Conservation (phyloP, 2,329 filamentous ascomycete species). For the Aspergillus glaucus region DNA sequence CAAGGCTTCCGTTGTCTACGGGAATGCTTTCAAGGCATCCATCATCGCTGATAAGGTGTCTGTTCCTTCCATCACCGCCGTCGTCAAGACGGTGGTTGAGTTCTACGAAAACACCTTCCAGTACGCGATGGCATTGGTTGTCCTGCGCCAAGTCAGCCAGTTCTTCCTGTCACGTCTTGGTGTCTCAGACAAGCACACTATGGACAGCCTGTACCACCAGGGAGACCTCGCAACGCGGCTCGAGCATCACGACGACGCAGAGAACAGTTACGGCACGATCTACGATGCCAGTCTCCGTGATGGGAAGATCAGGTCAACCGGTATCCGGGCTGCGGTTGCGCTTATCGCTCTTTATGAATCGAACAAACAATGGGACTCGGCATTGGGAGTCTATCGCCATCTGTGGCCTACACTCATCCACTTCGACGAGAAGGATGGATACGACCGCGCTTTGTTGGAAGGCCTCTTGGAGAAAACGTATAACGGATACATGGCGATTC, state of each 20-base stretch:
- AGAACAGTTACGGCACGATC: constrained; percentile 43
- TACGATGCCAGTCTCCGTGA: constrained; percentile 30
- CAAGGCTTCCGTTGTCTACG: constrained; percentile 24
- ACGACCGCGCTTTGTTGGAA: constrained; percentile 31
- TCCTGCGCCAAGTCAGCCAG: constrained; percentile 27
- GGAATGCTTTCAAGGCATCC: constrained; percentile 28
- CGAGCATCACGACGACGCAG: constrained; percentile 25
- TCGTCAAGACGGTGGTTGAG: constrained; percentile 30
- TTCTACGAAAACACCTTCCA: constrained; percentile 34
- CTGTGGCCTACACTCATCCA: constrained; percentile 45
- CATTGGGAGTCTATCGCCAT: constrained; percentile 41
- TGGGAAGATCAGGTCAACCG: constrained; percentile 30
- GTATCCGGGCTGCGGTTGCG: constrained; percentile 42
- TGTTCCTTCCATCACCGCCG: constrained; percentile 24
- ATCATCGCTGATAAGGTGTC: constrained; percentile 26
- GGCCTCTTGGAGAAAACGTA: constrained; percentile 43
- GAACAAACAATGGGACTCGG: constrained; percentile 40
- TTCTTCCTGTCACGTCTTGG: constrained; percentile 27
- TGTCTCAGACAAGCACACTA: constrained; percentile 38
- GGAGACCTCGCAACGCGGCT: constrained; percentile 43
- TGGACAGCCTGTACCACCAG: constrained; percentile 44
- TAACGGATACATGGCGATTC: constrained; percentile 43
- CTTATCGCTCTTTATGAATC: constrained; percentile 43
- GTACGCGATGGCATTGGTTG: constrained; percentile 24
- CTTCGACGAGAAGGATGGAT: constrained; percentile 35